Percentiles rank a stretch among this genome's conserved stretches.
Evolutionary conservation across 352 stramenopile genomes (phyloP).

Genomic region (Phytophthora lateralis): DNA sequence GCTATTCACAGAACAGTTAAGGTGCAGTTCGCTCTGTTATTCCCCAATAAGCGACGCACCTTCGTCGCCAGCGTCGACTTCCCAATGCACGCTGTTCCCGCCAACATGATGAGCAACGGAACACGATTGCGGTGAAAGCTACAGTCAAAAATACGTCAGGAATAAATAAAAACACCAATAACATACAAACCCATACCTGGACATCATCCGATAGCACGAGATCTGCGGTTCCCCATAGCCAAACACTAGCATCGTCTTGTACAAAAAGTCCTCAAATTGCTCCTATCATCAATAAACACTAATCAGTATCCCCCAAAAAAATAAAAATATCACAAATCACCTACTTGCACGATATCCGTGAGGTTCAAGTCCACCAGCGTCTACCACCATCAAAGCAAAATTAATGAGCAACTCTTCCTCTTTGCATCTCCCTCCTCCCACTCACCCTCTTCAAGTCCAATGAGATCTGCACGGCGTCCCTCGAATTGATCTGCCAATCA

Average conservation of each 20-base stretch:
- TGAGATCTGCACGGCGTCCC: constrained; percentile 88
- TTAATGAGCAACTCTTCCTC: background rate
- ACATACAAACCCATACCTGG: constrained; percentile 40
- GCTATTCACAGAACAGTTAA: constrained; percentile 36
- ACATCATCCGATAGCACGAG: constrained; percentile 89
- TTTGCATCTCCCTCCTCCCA: background rate
- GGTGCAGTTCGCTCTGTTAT: background rate
- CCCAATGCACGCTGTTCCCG: constrained; percentile 80
- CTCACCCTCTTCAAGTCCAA: constrained; percentile 86
- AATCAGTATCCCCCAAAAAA: background rate
- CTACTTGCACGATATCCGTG: constrained; percentile 82
- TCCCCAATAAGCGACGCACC: constrained; percentile 31
- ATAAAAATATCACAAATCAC: background rate
- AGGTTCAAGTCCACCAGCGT: constrained; percentile 87
- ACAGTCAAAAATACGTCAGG: background rate
- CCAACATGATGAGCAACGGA: constrained; percentile 84
- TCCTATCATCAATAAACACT: constrained; percentile 43
- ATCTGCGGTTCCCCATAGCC: constrained; percentile 88
- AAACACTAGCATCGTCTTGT: constrained; percentile 91
- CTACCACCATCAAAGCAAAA: constrained; percentile 31
- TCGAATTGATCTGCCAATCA: constrained; percentile 70
- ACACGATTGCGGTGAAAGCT: constrained; percentile 88
- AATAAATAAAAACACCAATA: background rate
- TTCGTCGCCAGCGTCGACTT: constrained; percentile 91
- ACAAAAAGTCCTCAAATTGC: constrained; percentile 91